Evolutionary conservation across 371 early-diverging fungal genomes (phyloP), one percentile per base, ranked within the genome.

Genomic region (Haplosporangium sp.): DNA sequence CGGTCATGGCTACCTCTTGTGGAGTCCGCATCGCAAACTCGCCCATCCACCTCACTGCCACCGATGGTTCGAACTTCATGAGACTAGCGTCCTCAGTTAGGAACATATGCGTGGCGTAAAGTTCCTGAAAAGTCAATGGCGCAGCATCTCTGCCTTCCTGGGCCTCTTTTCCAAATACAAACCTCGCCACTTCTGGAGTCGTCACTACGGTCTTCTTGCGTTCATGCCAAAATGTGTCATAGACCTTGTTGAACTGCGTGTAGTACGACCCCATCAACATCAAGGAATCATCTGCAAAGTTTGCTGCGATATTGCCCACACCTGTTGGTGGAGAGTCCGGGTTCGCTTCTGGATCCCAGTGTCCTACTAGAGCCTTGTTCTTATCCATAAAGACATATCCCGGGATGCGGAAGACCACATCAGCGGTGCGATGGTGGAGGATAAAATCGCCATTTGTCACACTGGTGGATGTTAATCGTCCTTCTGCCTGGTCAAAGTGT

Each of bases 91-190:
- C 84, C 23, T 83, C 76, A 0, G 86, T 81, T 62, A 93, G 42
- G 55, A 85, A 87, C 36, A 86, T 58, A 64, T 90, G 91, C 0
- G 92, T 86, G 4, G 90, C 88, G 64, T 77, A 77, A 1, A 77
- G 16, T 20, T 77, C 73, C 42, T 72, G 72, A 9, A 72, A 41
- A 0, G 91, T 89, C 45, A 84, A 65, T 29, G 89, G 80, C 37
- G 67, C 48, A 36, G 65, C 42, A 11, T 16, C 10, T n/a, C 16
- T 20, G 48, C 48, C 48, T 45, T 64, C 69, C 11, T 59, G 66
- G 5, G 48, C 47, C 37, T 76, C 69, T 9, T 73, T 80, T 38
- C 73, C 63, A 59, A 85, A 86, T 1, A 82, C 83, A 69, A 64
- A 73, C 16, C 65, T 42, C 6, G 90, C 81, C 9, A 85, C 67